Percentiles rank a stretch among this genome's conserved stretches.
Conservation (phyloP, 108 stramenopile genomes). For the Seminavis robusta region DNA sequence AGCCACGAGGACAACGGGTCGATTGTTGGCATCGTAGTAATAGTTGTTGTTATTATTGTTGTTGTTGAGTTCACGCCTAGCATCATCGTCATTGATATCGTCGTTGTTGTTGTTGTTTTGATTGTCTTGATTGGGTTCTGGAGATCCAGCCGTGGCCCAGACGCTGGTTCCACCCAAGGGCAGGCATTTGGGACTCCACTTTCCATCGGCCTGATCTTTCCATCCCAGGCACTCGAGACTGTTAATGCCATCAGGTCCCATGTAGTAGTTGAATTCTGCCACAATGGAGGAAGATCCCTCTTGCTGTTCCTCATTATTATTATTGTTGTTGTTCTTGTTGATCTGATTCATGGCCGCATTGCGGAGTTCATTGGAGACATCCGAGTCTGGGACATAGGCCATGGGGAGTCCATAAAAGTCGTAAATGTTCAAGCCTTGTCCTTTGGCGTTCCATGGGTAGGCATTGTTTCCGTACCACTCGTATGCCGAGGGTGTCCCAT, state of each 20-base stretch:
- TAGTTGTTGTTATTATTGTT: neutral
- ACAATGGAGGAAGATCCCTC: conserved; percentile 36
- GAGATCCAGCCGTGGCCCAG: conserved; percentile 72
- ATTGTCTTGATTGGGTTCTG: conserved; percentile 13
- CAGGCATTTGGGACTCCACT: conserved; percentile 76
- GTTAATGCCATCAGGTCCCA: conserved; percentile 65
- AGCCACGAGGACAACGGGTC: conserved; percentile 51
- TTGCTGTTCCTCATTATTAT: too few species aligned
- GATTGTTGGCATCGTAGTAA: conserved; percentile 16
- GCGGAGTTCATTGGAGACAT: conserved; percentile 44
- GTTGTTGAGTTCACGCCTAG: neutral
- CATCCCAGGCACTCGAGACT: conserved; percentile 57
- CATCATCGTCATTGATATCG: conserved; percentile 7
- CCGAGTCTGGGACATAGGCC: conserved; percentile 47
- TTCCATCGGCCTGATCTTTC: conserved; percentile 56
- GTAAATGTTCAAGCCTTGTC: conserved; percentile 44
- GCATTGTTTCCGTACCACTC: conserved; percentile 46
- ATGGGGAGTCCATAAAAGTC: conserved; percentile 79
- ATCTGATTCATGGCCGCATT: conserved; percentile 25
- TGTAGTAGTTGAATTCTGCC: conserved; percentile 82
- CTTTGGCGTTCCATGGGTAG: conserved; percentile 76
- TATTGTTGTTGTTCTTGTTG: conserved; percentile 2
- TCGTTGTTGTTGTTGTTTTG: conserved; percentile 14
- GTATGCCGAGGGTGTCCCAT: conserved; percentile 54
- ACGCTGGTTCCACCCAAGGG: conserved; percentile 81